Conservation (phyloP, 345 rosid genomes). For the Moringa oleifera region DNA sequence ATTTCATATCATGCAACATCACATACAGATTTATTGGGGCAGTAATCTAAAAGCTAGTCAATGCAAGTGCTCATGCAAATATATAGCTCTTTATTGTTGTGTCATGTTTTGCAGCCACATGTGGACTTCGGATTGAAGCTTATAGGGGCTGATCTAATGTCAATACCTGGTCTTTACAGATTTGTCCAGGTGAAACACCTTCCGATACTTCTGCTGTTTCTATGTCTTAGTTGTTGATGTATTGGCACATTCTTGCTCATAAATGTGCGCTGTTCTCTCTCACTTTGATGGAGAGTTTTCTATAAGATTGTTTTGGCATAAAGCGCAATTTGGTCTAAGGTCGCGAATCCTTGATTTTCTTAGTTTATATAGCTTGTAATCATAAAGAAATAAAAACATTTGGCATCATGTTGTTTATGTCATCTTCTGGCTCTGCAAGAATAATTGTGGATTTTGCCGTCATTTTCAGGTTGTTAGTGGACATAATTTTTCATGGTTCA, state of each 20-base stretch:
- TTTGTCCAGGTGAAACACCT: conserved; percentile 66
- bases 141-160: conserved; percentile 94
- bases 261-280: too few species aligned
- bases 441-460: too few species aligned
- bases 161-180: conserved; percentile 94
- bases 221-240: background rate
- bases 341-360: too few species aligned
- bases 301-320: too few species aligned
- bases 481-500: too few species aligned
- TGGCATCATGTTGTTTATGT: too few species aligned
- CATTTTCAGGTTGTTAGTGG: too few species aligned
- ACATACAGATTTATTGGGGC: background rate
- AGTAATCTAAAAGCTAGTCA: background rate
- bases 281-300: too few species aligned
- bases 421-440: too few species aligned
- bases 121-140: conserved; percentile 94
- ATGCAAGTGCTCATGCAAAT: background rate
- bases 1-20: background rate
- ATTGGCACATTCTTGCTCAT: background rate
- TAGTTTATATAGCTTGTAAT: too few species aligned
- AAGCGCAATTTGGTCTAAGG: too few species aligned
- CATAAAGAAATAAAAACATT: too few species aligned
- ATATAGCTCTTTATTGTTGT: conserved; percentile 11
- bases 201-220: background rate
- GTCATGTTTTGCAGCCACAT: conserved; percentile 65